A percentile compares a stretch with the other conserved stretches of the same genome.
phyloP scores from a whole-genome alignment of 2,329 filamentous ascomycete genomes.

The Seiridium unicorne region DNA sequence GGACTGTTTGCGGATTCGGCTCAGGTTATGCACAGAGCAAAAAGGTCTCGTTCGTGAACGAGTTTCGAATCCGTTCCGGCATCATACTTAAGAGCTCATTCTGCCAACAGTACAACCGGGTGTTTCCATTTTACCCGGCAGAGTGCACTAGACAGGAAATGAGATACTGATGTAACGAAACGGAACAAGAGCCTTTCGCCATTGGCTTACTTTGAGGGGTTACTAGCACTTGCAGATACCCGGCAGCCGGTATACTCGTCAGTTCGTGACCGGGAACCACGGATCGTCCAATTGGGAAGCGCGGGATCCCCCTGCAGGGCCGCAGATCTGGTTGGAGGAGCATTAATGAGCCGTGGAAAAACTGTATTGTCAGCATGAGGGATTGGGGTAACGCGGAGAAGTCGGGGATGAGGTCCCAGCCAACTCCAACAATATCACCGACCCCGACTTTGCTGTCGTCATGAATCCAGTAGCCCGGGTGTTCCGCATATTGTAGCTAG shows the following conservation, averaged over 20 bases:
- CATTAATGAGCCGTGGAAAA: conserved; percentile 2
- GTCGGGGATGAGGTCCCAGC: not conserved
- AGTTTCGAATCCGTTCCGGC: not conserved
- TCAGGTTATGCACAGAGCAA: not conserved
- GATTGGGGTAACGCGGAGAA: conserved; percentile 4
- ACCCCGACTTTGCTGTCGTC: not conserved
- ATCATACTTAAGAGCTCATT: no score
- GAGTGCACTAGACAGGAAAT: not conserved
- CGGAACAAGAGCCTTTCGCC: not conserved
- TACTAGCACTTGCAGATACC: not conserved
- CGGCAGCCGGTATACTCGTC: not conserved
- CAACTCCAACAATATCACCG: no score
- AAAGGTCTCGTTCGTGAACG: not conserved
- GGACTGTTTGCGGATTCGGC: not conserved
- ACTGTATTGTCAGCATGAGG: not conserved
- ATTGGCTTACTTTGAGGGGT: conserved; percentile 1
- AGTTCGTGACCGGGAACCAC: not conserved
- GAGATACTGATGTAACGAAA: not conserved
- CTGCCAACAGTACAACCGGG: not conserved
- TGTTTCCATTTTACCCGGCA: not conserved
- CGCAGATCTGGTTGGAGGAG: conserved; percentile 5
- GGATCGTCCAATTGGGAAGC: not conserved
- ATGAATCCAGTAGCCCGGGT: no score
- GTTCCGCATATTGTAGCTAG: no score
- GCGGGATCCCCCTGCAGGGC: not conserved